These are phyloP conservation scores for Pistacia integerrima DNA, from an alignment of 345 rosid species.

Conservation along the genomic window DNA sequence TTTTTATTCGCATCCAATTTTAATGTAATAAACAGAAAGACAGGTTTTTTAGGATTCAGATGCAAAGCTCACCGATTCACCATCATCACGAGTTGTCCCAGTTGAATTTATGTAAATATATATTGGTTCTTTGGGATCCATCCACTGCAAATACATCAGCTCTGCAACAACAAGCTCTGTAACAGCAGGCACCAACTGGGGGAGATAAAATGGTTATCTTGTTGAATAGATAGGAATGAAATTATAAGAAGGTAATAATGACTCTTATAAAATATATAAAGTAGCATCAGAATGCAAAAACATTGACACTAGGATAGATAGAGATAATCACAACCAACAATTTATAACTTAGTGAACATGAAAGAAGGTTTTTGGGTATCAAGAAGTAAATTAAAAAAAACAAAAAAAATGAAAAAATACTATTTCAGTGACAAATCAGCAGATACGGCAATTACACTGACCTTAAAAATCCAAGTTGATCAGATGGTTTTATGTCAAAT, in stretches of 20 bases:
- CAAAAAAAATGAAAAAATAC: background rate
- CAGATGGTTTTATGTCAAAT: background rate
- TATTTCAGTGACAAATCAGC: background rate
- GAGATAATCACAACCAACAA: background rate
- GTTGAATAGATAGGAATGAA: slow-evolving; percentile 1
- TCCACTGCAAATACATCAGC: slow-evolving; percentile 82
- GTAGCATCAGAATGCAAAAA: slow-evolving; percentile 5
- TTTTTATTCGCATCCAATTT: background rate
- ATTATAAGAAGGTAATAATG: background rate
- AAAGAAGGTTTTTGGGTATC: background rate
- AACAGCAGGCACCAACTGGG: slow-evolving; percentile 85
- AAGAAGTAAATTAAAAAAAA: background rate
- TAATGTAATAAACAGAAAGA: background rate
- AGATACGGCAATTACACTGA: background rate
- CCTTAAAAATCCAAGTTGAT: background rate
- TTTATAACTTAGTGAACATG: background rate
- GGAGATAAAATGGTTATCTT: slow-evolving; percentile 22
- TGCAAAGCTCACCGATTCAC: slow-evolving; percentile 64
- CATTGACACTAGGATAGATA: background rate
- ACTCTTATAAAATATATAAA: background rate
- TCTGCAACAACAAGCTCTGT: slow-evolving; percentile 80
- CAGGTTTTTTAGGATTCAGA: background rate
- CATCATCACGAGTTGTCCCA: slow-evolving; percentile 91
- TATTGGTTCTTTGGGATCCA: slow-evolving; percentile 72
- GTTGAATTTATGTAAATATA: slow-evolving; percentile 84